phyloP scores from a whole-genome alignment of 2,329 filamentous ascomycete species.

The Ophiocordyceps sinensis region DNA sequence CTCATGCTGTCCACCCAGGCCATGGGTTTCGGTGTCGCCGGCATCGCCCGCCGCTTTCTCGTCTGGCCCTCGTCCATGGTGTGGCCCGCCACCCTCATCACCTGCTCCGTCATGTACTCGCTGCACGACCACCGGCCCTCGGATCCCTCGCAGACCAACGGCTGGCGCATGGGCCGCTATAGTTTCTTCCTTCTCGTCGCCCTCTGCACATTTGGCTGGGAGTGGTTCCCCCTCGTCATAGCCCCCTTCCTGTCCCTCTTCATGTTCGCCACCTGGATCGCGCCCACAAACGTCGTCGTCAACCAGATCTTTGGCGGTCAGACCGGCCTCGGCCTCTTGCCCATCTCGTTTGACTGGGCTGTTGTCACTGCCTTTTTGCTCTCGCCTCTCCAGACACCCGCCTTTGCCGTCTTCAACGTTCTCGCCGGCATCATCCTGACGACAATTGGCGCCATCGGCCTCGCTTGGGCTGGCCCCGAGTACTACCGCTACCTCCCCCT shows the following conservation, averaged over 20 bases:
- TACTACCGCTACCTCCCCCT: constrained; percentile 42
- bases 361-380: constrained; percentile 40
- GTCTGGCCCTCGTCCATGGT: constrained; percentile 49
- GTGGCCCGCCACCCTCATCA: constrained; percentile 47
- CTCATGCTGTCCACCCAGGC: constrained; percentile 46
- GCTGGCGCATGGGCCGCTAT: constrained; percentile 45
- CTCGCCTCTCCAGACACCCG: constrained; percentile 45
- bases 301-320: constrained; percentile 53
- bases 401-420: constrained; percentile 46
- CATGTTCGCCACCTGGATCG: constrained; percentile 47
- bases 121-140: constrained; percentile 45
- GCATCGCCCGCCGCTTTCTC: constrained; percentile 42
- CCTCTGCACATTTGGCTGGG: constrained; percentile 36
- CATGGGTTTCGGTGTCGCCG: constrained; percentile 50
- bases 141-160: constrained; percentile 35
- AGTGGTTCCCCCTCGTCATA: constrained; percentile 44
- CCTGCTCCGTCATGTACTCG: constrained; percentile 46
- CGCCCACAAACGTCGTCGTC: constrained; percentile 42
- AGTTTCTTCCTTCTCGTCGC: constrained; percentile 41
- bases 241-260: constrained; percentile 45
- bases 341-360: constrained; percentile 54
- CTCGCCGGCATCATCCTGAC: constrained; percentile 37
- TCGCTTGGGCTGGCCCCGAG: constrained; percentile 36
- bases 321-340: constrained; percentile 45
- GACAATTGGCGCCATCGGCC: constrained; percentile 32